A percentile compares a stretch with the other conserved stretches of the same genome.
Conservation (phyloP, 106 monocot genomes). For the Chionographis japonica region DNA sequence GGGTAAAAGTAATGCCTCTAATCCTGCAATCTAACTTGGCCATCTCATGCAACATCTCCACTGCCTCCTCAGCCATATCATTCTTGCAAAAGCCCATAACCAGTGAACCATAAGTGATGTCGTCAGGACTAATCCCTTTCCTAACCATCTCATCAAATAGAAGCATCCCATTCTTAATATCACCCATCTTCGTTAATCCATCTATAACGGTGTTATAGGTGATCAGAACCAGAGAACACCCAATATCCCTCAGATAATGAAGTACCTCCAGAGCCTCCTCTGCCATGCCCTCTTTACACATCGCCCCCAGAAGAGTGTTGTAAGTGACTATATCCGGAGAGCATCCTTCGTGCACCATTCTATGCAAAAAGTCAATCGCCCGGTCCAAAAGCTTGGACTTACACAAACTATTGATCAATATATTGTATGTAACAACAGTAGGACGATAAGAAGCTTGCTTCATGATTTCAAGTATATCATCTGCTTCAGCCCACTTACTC, state of each 20-base stretch:
- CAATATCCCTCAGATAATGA: constrained; percentile 30
- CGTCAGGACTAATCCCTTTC: constrained; percentile 66
- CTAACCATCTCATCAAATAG: constrained; percentile 67
- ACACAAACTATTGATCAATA: constrained; percentile 75
- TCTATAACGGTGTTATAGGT: constrained; percentile 70
- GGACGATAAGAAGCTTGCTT: constrained; percentile 36
- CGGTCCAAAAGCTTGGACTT: constrained; percentile 46
- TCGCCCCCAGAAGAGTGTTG: constrained; percentile 65
- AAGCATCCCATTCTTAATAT: constrained; percentile 45
- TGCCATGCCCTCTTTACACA: constrained; percentile 63
- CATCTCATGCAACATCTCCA: constrained; percentile 59
- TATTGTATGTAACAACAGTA: constrained; percentile 70
- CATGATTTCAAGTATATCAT: constrained; percentile 59
- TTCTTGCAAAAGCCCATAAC: constrained; percentile 60
- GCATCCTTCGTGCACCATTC: constrained; percentile 57
- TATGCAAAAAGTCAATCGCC: constrained; percentile 61
- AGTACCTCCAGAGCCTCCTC: constrained; percentile 54
- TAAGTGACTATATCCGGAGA: constrained; percentile 81
- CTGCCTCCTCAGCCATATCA: constrained; percentile 50
- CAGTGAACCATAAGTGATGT: constrained; percentile 72
- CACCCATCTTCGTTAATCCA: constrained; percentile 56
- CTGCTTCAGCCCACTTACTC: constrained; percentile 59
- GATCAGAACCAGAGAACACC: constrained; percentile 37
- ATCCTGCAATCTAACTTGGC: constrained; percentile 34
- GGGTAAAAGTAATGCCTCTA: constrained; percentile 44